Evolutionary conservation across 2,329 filamentous ascomycete species (phyloP), one percentile per base, ranked within the genome.

Genomic region (Zymoseptoria ardabiliae): DNA sequence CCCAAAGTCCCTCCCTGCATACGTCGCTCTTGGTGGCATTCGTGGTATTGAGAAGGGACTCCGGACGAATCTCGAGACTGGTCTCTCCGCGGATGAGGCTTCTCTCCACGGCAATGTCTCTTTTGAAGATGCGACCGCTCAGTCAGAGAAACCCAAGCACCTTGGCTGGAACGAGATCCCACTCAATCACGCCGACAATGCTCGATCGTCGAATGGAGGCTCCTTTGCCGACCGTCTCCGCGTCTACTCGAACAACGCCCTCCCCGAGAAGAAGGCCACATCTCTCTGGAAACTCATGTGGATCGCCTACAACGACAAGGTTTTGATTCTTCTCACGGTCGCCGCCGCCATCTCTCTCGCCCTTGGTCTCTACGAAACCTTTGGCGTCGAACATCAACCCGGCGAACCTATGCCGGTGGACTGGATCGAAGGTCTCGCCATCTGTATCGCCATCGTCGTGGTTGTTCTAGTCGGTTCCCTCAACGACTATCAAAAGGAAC

Each of bases 401-500:
- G 59, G 58, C 35, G 59, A 55, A 11, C 63, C 61, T 17, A 59
- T 58, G 35, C 58, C 63, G 25, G 85, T 90, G 13, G 86, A 91
- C 71, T 92, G 89, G 89, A 86, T 91, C 3, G 89, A 92, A 73
- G 89, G 89, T 62, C 85, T 91, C n/a, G 89, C 89, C 3, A 90
- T 92, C 63, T 85, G 90, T 51, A 82, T 87, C 28, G 89, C 89
- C 54, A 90, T 92, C 61, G 71, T 87, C 21, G 85, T 91, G 63
- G 89, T 92, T 50, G 86, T 91, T 3, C 73, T 88, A 11, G 88
- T 90, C 19, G 88, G 88, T 61, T 88, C 89, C n/a, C 76, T 85
- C 30, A 91, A 90, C 65, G 89, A 92, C 69, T 92, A 85, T 81
- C 88, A 92, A 69, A 91, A 91, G 73, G 89, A 91, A 71, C 82